Percentiles rank a stretch among this genome's conserved stretches.
Conservation (phyloP, 163 green algal genomes). For the Coccomyxa subellipsoidea region DNA sequence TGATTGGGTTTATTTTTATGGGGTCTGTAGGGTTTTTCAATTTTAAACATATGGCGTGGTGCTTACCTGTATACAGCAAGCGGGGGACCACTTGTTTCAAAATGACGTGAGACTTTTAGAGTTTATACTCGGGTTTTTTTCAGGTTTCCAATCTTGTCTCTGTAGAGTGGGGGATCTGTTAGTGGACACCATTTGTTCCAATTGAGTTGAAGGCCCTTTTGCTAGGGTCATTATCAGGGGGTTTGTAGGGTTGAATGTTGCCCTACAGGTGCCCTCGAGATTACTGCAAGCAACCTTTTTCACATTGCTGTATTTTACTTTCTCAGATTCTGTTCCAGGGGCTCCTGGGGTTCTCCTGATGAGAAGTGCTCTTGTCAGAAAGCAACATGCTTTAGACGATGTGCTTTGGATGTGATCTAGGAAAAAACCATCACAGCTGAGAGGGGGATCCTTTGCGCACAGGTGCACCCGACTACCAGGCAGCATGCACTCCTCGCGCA, state of each 20-base stretch:
- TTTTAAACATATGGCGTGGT: neutral
- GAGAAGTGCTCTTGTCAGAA: neutral
- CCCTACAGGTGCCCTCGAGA: too few species aligned
- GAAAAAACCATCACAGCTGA: neutral
- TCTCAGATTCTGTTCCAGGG: too few species aligned
- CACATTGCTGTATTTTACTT: too few species aligned
- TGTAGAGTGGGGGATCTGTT: neutral
- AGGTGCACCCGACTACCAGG: neutral
- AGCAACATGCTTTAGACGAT: neutral
- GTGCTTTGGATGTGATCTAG: neutral
- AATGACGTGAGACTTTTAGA: neutral
- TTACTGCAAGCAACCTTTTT: too few species aligned
- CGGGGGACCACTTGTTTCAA: neutral
- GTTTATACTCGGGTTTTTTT: neutral
- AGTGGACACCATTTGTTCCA: too few species aligned
- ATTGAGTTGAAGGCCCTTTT: too few species aligned
- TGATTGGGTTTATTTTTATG: neutral
- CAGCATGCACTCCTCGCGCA: neutral
- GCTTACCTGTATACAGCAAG: neutral
- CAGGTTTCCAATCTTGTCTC: neutral
- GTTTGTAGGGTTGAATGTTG: too few species aligned
- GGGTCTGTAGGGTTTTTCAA: neutral
- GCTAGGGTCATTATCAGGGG: too few species aligned
- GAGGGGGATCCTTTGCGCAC: neutral
- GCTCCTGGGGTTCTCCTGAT: too few species aligned